Evolutionary conservation across 208 protist genomes (phyloP).

Genomic region (Porcisia hertigi): DNA sequence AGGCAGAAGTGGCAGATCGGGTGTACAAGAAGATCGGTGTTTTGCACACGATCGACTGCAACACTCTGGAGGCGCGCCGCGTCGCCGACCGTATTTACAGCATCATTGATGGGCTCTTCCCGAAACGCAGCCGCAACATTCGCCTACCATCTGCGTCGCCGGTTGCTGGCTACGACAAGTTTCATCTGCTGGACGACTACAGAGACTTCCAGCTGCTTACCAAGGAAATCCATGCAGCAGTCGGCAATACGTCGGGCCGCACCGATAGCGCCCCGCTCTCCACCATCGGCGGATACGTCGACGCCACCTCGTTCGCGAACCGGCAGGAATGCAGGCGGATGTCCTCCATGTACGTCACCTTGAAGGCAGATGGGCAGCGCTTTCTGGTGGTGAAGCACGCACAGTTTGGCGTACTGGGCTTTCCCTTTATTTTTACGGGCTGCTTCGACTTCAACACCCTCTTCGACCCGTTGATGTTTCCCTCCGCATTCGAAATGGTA

Average conservation of each 20-base stretch:
- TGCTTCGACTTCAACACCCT: conserved; percentile 77
- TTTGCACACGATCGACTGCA: conserved; percentile 52
- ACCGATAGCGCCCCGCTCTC: conserved; percentile 75
- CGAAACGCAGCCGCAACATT: conserved; percentile 29
- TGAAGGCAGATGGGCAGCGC: conserved; percentile 82
- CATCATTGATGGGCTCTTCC: conserved; percentile 52
- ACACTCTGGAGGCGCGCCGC: conserved; percentile 37
- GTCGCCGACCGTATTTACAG: conserved; percentile 48
- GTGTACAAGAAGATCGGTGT: conserved; percentile 67
- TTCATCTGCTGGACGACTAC: conserved; percentile 60
- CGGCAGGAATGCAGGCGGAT: conserved; percentile 34
- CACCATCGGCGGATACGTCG: conserved; percentile 73
- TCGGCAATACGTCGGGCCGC: conserved; percentile 66
- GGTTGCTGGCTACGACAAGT: conserved; percentile 28
- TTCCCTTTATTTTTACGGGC: conserved; percentile 69
- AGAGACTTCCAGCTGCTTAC: conserved; percentile 56
- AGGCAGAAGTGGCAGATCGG: conserved; percentile 52
- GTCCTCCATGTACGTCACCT: conserved; percentile 63
- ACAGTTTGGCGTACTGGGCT: conserved; percentile 67
- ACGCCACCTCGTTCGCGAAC: conserved; percentile 56
- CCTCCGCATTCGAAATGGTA: conserved; percentile 12
- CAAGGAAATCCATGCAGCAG: conserved; percentile 56
- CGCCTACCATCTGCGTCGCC: conserved; percentile 28
- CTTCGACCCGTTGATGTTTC: conserved; percentile 41
- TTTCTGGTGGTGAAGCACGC: conserved; percentile 77